Evolutionary conservation across 192 early-diverging fungal species (phyloP), one percentile per base, ranked within the genome.

Genomic region (Chytriomyces confervae): DNA sequence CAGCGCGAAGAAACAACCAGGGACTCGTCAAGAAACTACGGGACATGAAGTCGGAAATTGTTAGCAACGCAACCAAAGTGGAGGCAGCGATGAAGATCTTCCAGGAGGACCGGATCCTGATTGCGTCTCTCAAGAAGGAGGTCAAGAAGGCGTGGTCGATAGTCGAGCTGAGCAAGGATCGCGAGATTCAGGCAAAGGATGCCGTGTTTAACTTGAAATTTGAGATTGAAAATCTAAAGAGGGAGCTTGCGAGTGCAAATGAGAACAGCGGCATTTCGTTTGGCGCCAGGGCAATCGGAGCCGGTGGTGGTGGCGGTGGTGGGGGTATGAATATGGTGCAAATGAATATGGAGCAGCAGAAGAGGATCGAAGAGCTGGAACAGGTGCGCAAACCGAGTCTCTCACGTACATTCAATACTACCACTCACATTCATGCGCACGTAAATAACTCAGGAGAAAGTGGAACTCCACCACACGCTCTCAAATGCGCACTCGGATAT

Each of bases 131-230:
- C 66, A 83, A 83, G 61, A 89, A 87, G 65, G 88, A 89, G 69
- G 69, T 89, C 27, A 79, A 82, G 63, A 86, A 86, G 74, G 86
- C 86, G 0, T 89, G 88, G 88, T 86, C 82, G 46, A 73, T 83
- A 66, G 86, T 89, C 45, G 86, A 89, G 78, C 72, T 77, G 47
- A 69, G 66, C 10, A 60, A 67, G 7, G 86, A 89, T 62, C 82
- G 84, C 49, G 86, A 86, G 60, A 51, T 68, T 6, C 66, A 80
- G 48, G 77, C 82, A 11, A 89, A 87, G 62, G 85, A 87, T 24
- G 76, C 79, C n/a, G 81, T 87, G 20, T 66, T 81, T 2, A 69
- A 74, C 13, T 51, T 89, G 18, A 86, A 86, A 63, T 66, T 46
- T 45, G 84, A 88, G 61, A 63, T 88, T 1, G 83, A 83, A 16